Evolutionary conservation across 106 monocot genomes (phyloP), one percentile per base, ranked within the genome.

Genomic region (Acanthochlamys bracteata): DNA sequence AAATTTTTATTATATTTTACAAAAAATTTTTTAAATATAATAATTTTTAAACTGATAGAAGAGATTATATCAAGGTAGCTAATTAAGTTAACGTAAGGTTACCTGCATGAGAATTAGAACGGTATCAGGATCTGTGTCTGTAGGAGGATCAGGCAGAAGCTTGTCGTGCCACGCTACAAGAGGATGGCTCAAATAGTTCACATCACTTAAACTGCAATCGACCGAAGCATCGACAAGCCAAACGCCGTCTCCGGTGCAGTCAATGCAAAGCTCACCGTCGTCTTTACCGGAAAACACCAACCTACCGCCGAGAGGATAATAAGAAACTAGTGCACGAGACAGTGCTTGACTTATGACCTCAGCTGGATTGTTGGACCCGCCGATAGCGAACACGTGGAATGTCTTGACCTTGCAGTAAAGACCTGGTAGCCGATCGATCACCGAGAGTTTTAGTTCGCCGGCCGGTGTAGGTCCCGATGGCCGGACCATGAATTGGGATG

Each of bases 261-360:
- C 24, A 19, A 80, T 61, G 47, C 56, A 57, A 46, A 80, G 65
- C 56, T 75, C 71, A 14, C 71, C 70, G 49, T 75, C 66, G 19
- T 67, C 70, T 10, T 15, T 41, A 0, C 46, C 66, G 6, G 26
- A 27, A 53, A 53, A 60, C 45, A 24, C 45, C 2, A 75, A 53
- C 24, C 80, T 33, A 20, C 80, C 80, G 10, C 75, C 80, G 9
- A 80, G 41, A 3, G 80, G 80, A 58, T 75, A 80, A 67, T 75
- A 80, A 41, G 12, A 20, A 11, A 80, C 75, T 39, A 80, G 53
- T 6, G 80, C 75, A 23, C 47, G 60, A 2, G 66, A 70, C 4
- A 75, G 19, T 24, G 80, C 80, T 10, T 33, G 11, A 20, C 67
- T 64, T 23, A 80, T 75, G 17, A 69, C 58, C 46, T 39, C 20